Percentiles rank a stretch among this genome's conserved stretches.
Conservation (phyloP, 106 monocot species). For the Allium sativum region DNA sequence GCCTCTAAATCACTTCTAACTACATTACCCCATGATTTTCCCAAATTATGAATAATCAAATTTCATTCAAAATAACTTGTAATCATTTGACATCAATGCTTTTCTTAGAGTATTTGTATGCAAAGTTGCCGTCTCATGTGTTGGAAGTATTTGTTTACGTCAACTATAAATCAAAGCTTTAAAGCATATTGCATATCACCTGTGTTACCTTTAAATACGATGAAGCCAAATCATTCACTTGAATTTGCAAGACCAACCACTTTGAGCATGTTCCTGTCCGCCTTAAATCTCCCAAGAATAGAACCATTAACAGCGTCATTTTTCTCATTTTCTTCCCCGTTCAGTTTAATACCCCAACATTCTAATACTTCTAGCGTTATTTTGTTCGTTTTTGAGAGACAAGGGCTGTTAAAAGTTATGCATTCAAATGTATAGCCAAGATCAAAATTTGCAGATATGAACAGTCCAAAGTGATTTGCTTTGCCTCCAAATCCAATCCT, state of each 20-base stretch:
- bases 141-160: no score
- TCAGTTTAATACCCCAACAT: conserved; percentile 57
- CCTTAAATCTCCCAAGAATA: conserved; percentile 84
- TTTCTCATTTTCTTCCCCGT: conserved; percentile 23
- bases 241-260: conserved; percentile 87
- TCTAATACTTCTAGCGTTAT: conserved; percentile 70
- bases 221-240: conserved; percentile 30
- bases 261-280: conserved; percentile 95
- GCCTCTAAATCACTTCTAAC: no score
- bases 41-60: no score
- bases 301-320: conserved; percentile 40
- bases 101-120: no score
- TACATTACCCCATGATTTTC: no score
- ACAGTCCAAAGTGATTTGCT: conserved; percentile 82
- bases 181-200: no score
- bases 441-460: conserved; percentile 81
- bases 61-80: no score
- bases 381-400: conserved; percentile 47
- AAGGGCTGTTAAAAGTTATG: conserved; percentile 83
- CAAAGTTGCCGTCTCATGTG: no score
- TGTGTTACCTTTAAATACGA: no score
- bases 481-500: conserved; percentile 88
- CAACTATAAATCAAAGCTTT: no score
- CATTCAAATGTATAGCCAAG: conserved; percentile 72
- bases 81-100: no score